Evolutionary conservation across 2,329 filamentous ascomycete species (phyloP), one percentile per base, ranked within the genome.

Genomic region (Botryotinia calthae): DNA sequence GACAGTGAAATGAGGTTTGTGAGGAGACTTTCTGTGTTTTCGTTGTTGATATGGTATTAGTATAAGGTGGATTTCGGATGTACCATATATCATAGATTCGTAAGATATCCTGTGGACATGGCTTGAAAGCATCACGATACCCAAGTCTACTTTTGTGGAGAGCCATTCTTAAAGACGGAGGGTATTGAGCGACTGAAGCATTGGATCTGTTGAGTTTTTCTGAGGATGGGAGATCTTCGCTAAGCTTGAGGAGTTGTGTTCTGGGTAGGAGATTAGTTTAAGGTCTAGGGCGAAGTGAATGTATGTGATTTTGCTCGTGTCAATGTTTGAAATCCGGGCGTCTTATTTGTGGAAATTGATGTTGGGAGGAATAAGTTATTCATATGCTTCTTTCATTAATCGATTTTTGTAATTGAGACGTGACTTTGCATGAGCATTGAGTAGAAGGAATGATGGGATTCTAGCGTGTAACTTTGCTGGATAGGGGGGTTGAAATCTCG

Each of bases 391-490:
- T 37, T 67, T 56, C 18, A 20, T 3, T 5, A 67, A 34, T 2
- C 14, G 40, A 67, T 67, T 20, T 16, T 25, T 51, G 28, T 67
- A 20, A 28, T 56, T 56, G 5, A 67, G 64, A 18, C 22, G 56
- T 40, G 2, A 56, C 1, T 48, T 65, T 44, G 20, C 3, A 65
- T 48, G 18, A 34, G 34, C 34, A 34, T 34, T 34, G 34, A 31
- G 28, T 16, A 3, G 5, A 31, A 18, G 28, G 16, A 0, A 56
- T 31, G 14, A 20, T 2, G 8, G 0, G 7, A 31, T 1, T 56
- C 2, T 31, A 56, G 6, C 54, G n/a, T 28, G 51, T n/a, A 56
- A 28, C 6, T 4, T 31, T 56, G 8, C 3, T 1, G 16, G n/a
- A 56, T 2, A 4, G 2, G 9, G 18, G 12, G 4, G 2, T 31